Evolutionary conservation across 164 flowering plant species (phyloP).

Genomic region (Amborella trichopoda): DNA sequence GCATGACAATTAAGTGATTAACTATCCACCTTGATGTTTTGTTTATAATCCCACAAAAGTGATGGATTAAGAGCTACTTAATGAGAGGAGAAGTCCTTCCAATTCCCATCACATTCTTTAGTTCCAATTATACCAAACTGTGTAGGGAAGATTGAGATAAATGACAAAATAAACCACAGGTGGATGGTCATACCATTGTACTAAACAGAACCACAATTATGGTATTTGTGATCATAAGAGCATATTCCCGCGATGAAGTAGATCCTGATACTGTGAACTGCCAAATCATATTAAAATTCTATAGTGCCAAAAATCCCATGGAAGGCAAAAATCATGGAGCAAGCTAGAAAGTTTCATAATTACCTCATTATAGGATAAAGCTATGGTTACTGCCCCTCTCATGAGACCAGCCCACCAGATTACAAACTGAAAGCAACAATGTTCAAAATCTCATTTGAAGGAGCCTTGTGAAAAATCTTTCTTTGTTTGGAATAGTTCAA

Average conservation of each 20-base stretch:
- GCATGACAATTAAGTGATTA: not conserved
- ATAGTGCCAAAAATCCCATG: not conserved
- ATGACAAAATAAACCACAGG: not conserved
- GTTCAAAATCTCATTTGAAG: constrained; percentile 3
- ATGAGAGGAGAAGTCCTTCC: not conserved
- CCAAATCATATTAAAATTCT: constrained; percentile 1
- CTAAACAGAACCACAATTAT: constrained; percentile 68
- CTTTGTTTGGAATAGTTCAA: not conserved
- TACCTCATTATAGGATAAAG: constrained; percentile 29
- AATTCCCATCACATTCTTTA: not conserved
- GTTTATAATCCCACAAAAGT: not conserved
- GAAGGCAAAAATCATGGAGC: not conserved
- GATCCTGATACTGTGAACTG: constrained; percentile 32
- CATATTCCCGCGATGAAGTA: constrained; percentile 14
- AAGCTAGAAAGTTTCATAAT: not conserved
- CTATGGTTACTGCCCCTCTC: constrained; percentile 82
- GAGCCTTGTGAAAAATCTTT: not conserved
- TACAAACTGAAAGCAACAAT: constrained; percentile 37
- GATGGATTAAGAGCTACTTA: not conserved
- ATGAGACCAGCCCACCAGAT: constrained; percentile 86
- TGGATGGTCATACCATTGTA: constrained; percentile 32
- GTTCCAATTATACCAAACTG: not conserved
- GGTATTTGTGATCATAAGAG: constrained; percentile 48
- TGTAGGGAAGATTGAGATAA: not conserved
- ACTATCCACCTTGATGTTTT: not conserved